A percentile compares a stretch with the other conserved stretches of the same genome.
Evolutionary conservation across 768 basidiomycete species (phyloP).

Genomic region (Mycena latifolia): DNA sequence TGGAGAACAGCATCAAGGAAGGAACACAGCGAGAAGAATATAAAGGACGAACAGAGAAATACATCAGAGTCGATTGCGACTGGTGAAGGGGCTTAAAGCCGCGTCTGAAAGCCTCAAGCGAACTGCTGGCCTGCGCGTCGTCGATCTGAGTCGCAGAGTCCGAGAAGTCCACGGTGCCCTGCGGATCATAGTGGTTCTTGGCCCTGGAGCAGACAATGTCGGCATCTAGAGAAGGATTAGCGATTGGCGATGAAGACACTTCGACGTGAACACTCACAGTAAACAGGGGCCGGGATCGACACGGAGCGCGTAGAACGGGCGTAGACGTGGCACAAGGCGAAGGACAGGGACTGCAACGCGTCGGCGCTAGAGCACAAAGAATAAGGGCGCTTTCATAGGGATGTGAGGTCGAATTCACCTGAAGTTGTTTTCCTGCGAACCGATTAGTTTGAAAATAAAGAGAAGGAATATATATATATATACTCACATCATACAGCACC

Average conservation of each 20-base stretch:
- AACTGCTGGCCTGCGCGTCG: conserved; percentile 52
- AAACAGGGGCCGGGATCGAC: conserved; percentile 29
- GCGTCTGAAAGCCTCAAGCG: conserved; percentile 62
- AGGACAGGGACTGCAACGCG: conserved; percentile 73
- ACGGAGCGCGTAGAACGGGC: conserved; percentile 31
- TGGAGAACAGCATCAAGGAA: background rate
- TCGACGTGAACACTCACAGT: conserved; percentile 4
- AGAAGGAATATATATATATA: no score
- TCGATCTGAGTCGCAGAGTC: conserved; percentile 67
- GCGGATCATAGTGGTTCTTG: conserved; percentile 84
- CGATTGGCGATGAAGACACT: background rate
- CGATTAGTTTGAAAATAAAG: background rate
- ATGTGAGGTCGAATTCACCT: background rate
- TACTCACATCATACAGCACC: conserved; percentile 45
- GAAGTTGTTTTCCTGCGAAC: conserved; percentile 58
- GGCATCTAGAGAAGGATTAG: conserved; percentile 53
- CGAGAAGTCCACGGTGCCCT: conserved; percentile 66
- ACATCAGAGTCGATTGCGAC: conserved; percentile 67
- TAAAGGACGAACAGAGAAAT: conserved; percentile 61
- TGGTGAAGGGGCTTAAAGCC: conserved; percentile 69
- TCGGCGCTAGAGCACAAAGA: conserved; percentile 57
- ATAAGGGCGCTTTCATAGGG: background rate
- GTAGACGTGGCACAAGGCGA: conserved; percentile 68
- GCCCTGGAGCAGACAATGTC: conserved; percentile 80
- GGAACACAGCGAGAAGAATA: background rate